Conservation (phyloP, 2,329 filamentous ascomycete genomes). For the Penicillium sp. region DNA sequence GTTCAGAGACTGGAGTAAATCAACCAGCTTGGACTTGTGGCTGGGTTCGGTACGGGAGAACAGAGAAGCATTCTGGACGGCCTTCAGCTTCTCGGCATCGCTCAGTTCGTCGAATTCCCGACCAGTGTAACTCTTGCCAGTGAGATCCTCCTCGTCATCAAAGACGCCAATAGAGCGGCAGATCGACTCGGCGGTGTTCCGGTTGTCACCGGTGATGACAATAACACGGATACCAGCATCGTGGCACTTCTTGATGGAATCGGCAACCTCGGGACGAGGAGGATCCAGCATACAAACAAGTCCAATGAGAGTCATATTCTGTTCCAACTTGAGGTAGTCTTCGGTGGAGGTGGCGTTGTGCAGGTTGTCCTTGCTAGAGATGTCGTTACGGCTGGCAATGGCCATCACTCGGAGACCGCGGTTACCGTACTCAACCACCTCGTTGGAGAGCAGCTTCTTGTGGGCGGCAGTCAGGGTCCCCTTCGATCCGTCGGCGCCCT, state of each 20-base stretch:
- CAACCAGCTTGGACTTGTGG: conserved; percentile 97
- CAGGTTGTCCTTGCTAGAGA: conserved; percentile 67
- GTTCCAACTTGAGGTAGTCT: conserved; percentile 86
- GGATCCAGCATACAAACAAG: conserved; percentile 97
- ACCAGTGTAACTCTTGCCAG: conserved; percentile 92
- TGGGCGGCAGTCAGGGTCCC: conserved; percentile 74
- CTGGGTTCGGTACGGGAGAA: conserved; percentile 95
- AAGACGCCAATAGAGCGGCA: conserved; percentile 98
- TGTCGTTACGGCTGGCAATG: conserved; percentile 79
- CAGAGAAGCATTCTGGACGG: conserved; percentile 81
- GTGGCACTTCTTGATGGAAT: conserved; percentile 85
- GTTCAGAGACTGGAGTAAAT: conserved; percentile 87
- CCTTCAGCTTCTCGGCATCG: conserved; percentile 77
- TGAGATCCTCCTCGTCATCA: conserved; percentile 76
- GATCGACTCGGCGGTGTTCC: conserved; percentile 95
- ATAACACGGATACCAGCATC: conserved; percentile 94
- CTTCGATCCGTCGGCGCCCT: conserved; percentile 78
- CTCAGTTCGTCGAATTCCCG: conserved; percentile 89
- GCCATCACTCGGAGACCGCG: conserved; percentile 93
- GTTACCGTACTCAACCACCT: conserved; percentile 89
- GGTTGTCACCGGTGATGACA: conserved; percentile 98
- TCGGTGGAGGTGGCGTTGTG: conserved; percentile 77
- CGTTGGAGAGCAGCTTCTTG: conserved; percentile 70
- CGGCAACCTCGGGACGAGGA: conserved; percentile 86
- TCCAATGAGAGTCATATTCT: conserved; percentile 91